Conservation (phyloP, 2,329 filamentous ascomycete species). For the Botrytis squamosa region DNA sequence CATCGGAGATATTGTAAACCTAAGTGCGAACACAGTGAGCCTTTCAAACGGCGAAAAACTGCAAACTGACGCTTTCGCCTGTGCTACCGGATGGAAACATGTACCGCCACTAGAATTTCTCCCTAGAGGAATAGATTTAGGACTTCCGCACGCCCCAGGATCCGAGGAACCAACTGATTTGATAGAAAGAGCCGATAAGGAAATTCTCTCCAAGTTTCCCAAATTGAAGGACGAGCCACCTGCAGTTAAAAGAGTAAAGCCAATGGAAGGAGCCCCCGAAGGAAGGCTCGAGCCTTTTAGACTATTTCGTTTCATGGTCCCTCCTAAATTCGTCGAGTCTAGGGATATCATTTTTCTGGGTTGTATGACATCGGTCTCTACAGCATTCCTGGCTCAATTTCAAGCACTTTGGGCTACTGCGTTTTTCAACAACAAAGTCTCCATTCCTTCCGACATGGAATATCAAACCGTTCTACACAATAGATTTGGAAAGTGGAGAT, state of each 20-base stretch:
- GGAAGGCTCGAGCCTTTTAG: constrained; percentile 39
- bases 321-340: constrained; percentile 43
- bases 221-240: constrained; percentile 52
- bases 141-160: constrained; percentile 48
- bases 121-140: constrained; percentile 48
- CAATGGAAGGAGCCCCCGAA: constrained; percentile 39
- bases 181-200: constrained; percentile 48
- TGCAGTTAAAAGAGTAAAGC: constrained; percentile 47
- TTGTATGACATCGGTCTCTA: constrained; percentile 46
- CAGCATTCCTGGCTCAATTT: constrained; percentile 44
- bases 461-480: constrained; percentile 62
- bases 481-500: constrained; percentile 69
- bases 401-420: constrained; percentile 64
- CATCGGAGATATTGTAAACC: constrained; percentile 50
- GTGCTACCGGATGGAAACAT: constrained; percentile 59
- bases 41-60: constrained; percentile 51
- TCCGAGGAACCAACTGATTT: constrained; percentile 37
- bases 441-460: constrained; percentile 41
- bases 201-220: constrained; percentile 55
- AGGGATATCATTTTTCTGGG: constrained; percentile 50
- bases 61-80: constrained; percentile 52
- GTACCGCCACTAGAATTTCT: constrained; percentile 53
- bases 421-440: constrained; percentile 57
- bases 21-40: constrained; percentile 49
- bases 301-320: constrained; percentile 50